A percentile compares a stretch with the other conserved stretches of the same genome.
phyloP scores from a whole-genome alignment of 2,329 filamentous ascomycete species.

The Monilinia vaccinii-corymbosi region DNA sequence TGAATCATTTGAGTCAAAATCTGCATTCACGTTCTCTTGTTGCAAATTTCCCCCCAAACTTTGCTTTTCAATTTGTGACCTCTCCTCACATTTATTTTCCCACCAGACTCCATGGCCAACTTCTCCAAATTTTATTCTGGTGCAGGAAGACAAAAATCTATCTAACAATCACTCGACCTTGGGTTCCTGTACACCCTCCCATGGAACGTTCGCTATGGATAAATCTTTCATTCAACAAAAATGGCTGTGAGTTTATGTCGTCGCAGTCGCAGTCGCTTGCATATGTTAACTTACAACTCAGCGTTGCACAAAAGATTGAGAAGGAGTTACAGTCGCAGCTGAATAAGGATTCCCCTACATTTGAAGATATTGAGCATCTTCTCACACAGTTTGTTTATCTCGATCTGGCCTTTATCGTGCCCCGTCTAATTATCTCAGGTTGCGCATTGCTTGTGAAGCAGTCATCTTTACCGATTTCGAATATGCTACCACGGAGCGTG shows the following conservation, averaged over 20 bases:
- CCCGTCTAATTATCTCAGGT: conserved; percentile 15
- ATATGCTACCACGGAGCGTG: conserved; percentile 51
- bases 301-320: conserved; percentile 38
- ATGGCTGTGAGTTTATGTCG: conserved; percentile 38
- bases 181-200: conserved; percentile 30
- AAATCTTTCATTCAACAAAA: conserved; percentile 35
- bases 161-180: conserved; percentile 48
- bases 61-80: conserved; percentile 3
- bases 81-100: conserved; percentile 7
- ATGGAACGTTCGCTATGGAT: conserved; percentile 14
- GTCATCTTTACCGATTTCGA: conserved; percentile 65
- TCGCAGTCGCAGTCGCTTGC: conserved; percentile 2
- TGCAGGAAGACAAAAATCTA: conserved; percentile 22
- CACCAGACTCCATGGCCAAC: conserved; percentile 9
- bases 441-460: conserved; percentile 53
- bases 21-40: not conserved
- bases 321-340: conserved; percentile 39
- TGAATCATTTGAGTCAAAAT: not conserved
- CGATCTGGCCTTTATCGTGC: not conserved
- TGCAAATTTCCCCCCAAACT: not conserved
- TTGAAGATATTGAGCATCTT: conserved; percentile 37
- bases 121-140: conserved; percentile 7
- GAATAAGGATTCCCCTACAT: conserved; percentile 36
- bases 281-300: conserved; percentile 18
- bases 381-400: conserved; percentile 24